A percentile compares a stretch with the other conserved stretches of the same genome.
Conservation (phyloP, 257 asterid genomes). For the Lithospermum erythrorhizon region DNA sequence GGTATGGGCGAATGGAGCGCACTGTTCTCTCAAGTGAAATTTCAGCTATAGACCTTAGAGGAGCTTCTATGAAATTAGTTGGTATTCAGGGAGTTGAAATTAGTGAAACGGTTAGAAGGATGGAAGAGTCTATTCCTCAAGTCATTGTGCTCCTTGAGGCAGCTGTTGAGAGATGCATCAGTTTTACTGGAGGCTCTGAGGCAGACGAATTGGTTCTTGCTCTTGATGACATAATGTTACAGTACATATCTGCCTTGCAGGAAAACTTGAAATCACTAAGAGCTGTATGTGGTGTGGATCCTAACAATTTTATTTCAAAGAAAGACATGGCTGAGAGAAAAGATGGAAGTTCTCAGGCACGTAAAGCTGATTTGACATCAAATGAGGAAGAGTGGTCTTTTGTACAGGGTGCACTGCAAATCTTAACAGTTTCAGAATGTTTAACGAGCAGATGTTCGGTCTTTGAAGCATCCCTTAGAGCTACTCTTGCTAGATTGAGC, state of each 20-base stretch:
- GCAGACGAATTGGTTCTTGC: slow-evolving; percentile 81
- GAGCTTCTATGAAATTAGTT: slow-evolving; percentile 75
- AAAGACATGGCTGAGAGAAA: slow-evolving; percentile 68
- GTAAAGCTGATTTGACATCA: slow-evolving; percentile 61
- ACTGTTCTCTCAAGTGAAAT: slow-evolving; percentile 71
- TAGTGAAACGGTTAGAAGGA: slow-evolving; percentile 91
- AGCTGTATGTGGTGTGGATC: slow-evolving; percentile 82
- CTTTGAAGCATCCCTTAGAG: slow-evolving; percentile 90
- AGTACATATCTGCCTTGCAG: slow-evolving; percentile 80
- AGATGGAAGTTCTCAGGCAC: slow-evolving; percentile 52
- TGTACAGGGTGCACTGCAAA: slow-evolving; percentile 95
- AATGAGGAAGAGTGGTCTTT: slow-evolving; percentile 98
- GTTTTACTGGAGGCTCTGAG: slow-evolving; percentile 93
- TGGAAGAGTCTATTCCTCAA: slow-evolving; percentile 96
- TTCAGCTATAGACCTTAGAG: slow-evolving; percentile 86
- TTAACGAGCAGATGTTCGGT: slow-evolving; percentile 87
- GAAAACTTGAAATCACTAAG: slow-evolving; percentile 85
- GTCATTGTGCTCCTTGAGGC: slow-evolving; percentile 86
- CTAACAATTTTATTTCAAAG: slow-evolving; percentile 42
- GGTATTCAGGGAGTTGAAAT: slow-evolving; percentile 98
- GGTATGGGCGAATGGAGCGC: slow-evolving; percentile 96
- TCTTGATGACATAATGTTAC: slow-evolving; percentile 75
- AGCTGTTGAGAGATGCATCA: slow-evolving; percentile 92
- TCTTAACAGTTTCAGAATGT: slow-evolving; percentile 86
- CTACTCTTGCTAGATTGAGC: slow-evolving; percentile 89